Conservation (phyloP, 345 rosid species). For the Turnera subulata region DNA sequence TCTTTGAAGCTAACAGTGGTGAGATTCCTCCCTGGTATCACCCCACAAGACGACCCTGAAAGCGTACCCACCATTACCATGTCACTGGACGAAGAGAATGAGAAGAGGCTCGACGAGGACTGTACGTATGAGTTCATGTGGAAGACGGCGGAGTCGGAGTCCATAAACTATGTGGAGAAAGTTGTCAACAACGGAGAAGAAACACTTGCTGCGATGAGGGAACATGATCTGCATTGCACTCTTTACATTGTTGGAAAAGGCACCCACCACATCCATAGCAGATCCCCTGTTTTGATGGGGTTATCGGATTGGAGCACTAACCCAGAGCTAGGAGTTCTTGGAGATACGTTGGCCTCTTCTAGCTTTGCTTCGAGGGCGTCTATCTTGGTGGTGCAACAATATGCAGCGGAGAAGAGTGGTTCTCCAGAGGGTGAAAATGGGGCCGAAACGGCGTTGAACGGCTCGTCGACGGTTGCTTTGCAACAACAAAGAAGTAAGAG, state of each 20-base stretch:
- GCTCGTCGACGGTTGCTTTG: too few relatives aligned
- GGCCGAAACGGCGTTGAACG: too few relatives aligned
- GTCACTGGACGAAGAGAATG: background rate
- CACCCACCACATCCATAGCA: background rate
- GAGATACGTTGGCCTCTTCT: conserved; percentile 3
- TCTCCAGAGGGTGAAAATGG: too few relatives aligned
- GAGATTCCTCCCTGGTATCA: conserved; percentile 10
- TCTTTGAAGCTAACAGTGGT: conserved; percentile 13
- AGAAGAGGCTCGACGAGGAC: conserved; percentile 5
- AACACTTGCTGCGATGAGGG: background rate
- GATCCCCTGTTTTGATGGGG: background rate
- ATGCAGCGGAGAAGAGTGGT: background rate
- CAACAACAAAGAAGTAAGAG: too few relatives aligned
- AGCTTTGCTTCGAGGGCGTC: conserved; percentile 1
- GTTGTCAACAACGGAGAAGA: background rate
- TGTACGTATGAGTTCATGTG: background rate
- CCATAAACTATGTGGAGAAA: conserved; percentile 1
- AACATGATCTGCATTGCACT: background rate
- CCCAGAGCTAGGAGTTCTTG: conserved; percentile 6
- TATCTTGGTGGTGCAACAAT: conserved; percentile 7
- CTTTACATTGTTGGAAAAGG: conserved; percentile 14
- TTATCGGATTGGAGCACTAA: conserved; percentile 5
- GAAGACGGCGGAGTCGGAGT: background rate
- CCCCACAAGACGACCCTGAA: background rate
- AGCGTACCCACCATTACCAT: background rate